Conservation (phyloP, 306 rosid genomes). For the Astragalus membranaceus region DNA sequence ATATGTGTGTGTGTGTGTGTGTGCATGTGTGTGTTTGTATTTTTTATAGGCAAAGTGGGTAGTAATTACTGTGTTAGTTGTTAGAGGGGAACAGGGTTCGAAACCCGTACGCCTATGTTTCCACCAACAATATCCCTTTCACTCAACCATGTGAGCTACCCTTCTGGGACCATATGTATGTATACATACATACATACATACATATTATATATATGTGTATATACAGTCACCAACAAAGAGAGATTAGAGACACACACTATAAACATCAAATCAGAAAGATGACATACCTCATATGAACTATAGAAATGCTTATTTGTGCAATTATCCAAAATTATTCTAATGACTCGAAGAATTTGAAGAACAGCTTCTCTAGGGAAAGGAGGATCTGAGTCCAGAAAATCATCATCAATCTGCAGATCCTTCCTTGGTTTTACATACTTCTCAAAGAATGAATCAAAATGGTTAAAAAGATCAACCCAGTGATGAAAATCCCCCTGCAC, state of each 20-base stretch:
- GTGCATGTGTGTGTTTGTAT: too few species aligned
- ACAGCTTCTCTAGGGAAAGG: constrained; percentile 88
- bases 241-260: not conserved
- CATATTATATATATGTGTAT: too few species aligned
- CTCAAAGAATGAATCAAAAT: constrained; percentile 97
- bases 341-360: constrained; percentile 88
- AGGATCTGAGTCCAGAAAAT: constrained; percentile 66
- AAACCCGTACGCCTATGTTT: too few species aligned
- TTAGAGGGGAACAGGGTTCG: too few species aligned
- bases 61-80: too few species aligned
- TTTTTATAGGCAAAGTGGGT: too few species aligned
- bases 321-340: constrained; percentile 85
- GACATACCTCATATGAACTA: constrained; percentile 83
- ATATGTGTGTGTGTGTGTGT: not conserved
- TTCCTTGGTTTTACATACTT: constrained; percentile 83
- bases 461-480: constrained; percentile 95
- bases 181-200: too few species aligned
- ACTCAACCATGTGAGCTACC: too few species aligned
- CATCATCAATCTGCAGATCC: constrained; percentile 82
- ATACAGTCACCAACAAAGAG: not conserved
- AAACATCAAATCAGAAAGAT: constrained; percentile 3
- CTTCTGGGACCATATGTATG: too few species aligned
- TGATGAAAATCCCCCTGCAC: constrained; percentile 99
- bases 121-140: too few species aligned
- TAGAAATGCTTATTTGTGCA: constrained; percentile 96